Conservation (phyloP, 805 yeast species). For the Metschnikowia sp. region DNA sequence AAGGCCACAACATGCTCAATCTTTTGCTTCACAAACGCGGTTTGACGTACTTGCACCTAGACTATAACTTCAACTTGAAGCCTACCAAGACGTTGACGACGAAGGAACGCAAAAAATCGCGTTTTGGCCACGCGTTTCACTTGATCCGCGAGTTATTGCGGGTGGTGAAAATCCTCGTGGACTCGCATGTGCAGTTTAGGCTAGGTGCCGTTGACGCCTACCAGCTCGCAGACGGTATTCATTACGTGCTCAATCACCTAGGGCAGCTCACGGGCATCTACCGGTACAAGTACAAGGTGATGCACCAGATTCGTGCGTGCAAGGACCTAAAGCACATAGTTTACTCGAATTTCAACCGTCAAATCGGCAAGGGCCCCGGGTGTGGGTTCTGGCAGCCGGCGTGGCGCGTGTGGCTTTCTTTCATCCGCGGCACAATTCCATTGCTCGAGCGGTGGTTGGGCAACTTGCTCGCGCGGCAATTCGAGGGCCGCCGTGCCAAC, state of each 20-base stretch:
- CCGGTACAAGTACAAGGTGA: constrained; percentile 93
- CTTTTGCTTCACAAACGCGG: constrained; percentile 87
- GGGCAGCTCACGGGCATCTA: constrained; percentile 97
- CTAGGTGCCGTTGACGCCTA: constrained; percentile 88
- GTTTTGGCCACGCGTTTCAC: constrained; percentile 97
- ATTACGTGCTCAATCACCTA: constrained; percentile 85
- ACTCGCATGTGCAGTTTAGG: constrained; percentile 88
- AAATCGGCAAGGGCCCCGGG: constrained; percentile 97
- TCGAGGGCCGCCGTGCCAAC: constrained; percentile 90
- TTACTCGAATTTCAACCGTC: constrained; percentile 74
- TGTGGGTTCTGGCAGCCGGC: constrained; percentile 99
- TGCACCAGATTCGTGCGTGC: constrained; percentile 97
- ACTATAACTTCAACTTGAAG: constrained; percentile 90
- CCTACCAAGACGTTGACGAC: constrained; percentile 96
- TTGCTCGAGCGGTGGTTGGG: constrained; percentile 93
- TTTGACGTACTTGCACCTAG: constrained; percentile 86
- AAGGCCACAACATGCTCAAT: constrained; percentile 92
- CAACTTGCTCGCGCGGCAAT: constrained; percentile 84
- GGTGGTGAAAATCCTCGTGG: constrained; percentile 81
- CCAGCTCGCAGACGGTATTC: constrained; percentile 91
- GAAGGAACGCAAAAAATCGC: constrained; percentile 89
- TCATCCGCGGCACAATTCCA: constrained; percentile 89
- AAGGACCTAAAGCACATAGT: constrained; percentile 93
- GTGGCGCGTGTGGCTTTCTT: constrained; percentile 95
- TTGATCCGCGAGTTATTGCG: constrained; percentile 84